These are phyloP conservation scores for Amborella trichopoda DNA, from an alignment of 164 flowering plant species.

Conservation along the genomic window DNA sequence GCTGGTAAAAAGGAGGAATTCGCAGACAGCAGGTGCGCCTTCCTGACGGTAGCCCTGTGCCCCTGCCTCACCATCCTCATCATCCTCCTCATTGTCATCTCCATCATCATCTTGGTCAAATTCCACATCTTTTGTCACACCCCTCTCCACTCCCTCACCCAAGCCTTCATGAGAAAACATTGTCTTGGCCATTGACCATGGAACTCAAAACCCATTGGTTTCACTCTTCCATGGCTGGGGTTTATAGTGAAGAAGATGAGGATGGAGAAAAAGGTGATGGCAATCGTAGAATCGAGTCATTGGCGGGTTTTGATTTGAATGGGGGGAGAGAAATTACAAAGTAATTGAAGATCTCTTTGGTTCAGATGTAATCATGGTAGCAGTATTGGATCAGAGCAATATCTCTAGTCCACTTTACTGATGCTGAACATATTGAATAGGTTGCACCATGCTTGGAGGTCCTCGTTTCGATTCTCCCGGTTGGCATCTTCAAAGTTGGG, in stretches of 20 bases:
- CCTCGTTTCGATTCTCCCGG: slow-evolving; percentile 70
- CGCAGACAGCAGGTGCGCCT: slow-evolving; percentile 25
- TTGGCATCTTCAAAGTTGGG: slow-evolving; percentile 55
- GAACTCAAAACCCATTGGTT: no score
- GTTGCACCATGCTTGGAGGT: slow-evolving; percentile 57
- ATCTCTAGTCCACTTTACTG: slow-evolving; percentile 44
- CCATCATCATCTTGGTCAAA: slow-evolving; percentile 44
- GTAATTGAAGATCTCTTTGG: slow-evolving; percentile 79
- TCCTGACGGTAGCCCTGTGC: slow-evolving; percentile 53
- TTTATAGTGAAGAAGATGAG: no score
- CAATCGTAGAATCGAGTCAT: no score
- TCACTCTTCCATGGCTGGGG: no score
- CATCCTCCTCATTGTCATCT: slow-evolving; percentile 36
- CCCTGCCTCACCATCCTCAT: slow-evolving; percentile 64
- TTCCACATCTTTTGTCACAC: slow-evolving; percentile 63
- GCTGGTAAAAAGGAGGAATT: slow-evolving; percentile 16
- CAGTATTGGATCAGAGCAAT: slow-evolving; percentile 62
- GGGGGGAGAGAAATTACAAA: slow-evolving; percentile 42
- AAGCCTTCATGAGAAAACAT: no score
- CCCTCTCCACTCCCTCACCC: slow-evolving; percentile 34
- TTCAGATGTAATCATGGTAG: slow-evolving; percentile 76
- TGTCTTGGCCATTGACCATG: no score
- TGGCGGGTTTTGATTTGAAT: neutral
- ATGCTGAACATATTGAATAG: slow-evolving; percentile 50
- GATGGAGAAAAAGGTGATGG: no score